These are phyloP conservation scores for Sugiyamaella lignohabitans DNA, from an alignment of 805 yeast species.

Conservation along the genomic window DNA sequence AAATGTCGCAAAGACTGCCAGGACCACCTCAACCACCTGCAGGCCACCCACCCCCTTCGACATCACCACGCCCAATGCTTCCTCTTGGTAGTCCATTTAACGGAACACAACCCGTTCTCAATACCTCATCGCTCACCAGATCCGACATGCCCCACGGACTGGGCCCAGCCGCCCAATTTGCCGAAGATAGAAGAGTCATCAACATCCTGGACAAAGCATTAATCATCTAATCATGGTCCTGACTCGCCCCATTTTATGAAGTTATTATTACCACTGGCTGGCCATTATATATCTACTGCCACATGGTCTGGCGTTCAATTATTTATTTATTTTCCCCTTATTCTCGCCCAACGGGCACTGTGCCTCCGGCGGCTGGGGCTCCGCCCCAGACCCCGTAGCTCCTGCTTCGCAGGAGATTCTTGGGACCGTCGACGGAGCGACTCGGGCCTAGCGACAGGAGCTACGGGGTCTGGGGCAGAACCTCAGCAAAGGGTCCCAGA, in stretches of 20 bases:
- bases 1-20: background rate
- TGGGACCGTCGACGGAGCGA: too few relatives aligned
- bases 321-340: background rate
- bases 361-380: background rate
- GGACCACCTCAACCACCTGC: slow-evolving; percentile 1
- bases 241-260: background rate
- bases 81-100: too few relatives aligned
- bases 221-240: slow-evolving; percentile 7
- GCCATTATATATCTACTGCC: too few relatives aligned
- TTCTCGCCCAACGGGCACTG: background rate
- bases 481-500: too few relatives aligned
- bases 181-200: slow-evolving; percentile 18
- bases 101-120: too few relatives aligned
- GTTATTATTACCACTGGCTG: too few relatives aligned
- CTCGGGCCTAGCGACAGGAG: too few relatives aligned
- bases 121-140: background rate
- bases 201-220: slow-evolving; percentile 16
- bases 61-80: background rate
- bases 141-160: background rate
- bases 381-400: background rate
- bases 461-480: too few relatives aligned
- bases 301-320: background rate
- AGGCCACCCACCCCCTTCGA: background rate
- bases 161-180: background rate
- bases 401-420: background rate